These are phyloP conservation scores for Myriosclerotinia curreyana DNA, from an alignment of 2,329 filamentous ascomycete species.

Conservation along the genomic window DNA sequence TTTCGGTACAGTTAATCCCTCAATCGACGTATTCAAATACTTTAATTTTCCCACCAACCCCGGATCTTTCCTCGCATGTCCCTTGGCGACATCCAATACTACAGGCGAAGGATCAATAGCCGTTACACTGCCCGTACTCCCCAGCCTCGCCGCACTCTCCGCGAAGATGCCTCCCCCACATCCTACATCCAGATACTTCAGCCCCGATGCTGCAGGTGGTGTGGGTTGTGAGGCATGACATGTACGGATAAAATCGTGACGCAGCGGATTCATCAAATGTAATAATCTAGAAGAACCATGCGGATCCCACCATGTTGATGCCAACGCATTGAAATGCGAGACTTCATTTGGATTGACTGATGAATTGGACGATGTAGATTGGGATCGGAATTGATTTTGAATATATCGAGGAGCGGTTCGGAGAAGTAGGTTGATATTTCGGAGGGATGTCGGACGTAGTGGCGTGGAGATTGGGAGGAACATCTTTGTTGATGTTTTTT, in stretches of 20 bases:
- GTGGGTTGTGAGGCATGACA: conserved; percentile 61
- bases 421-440: conserved; percentile 37
- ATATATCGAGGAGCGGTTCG: conserved; percentile 36
- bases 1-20: conserved; percentile 55
- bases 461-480: conserved; percentile 23
- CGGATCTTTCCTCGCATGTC: conserved; percentile 74
- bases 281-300: conserved; percentile 87
- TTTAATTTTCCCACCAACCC: conserved; percentile 59
- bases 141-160: conserved; percentile 73
- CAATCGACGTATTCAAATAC: conserved; percentile 76
- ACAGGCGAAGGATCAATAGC: conserved; percentile 75
- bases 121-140: conserved; percentile 60
- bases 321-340: conserved; percentile 90
- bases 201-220: conserved; percentile 42
- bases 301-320: conserved; percentile 95
- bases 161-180: conserved; percentile 97
- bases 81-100: conserved; percentile 71
- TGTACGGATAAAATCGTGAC: conserved; percentile 81
- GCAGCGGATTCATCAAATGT: conserved; percentile 96
- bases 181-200: conserved; percentile 84
- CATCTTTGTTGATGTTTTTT: not conserved
- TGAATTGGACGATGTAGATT: conserved; percentile 44
- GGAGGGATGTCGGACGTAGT: conserved; percentile 34
- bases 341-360: conserved; percentile 88
- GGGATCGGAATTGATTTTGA: conserved; percentile 34